A percentile compares a stretch with the other conserved stretches of the same genome.
Conservation (phyloP, 495 filamentous ascomycete species). For the Chlorociboria aeruginascens region DNA sequence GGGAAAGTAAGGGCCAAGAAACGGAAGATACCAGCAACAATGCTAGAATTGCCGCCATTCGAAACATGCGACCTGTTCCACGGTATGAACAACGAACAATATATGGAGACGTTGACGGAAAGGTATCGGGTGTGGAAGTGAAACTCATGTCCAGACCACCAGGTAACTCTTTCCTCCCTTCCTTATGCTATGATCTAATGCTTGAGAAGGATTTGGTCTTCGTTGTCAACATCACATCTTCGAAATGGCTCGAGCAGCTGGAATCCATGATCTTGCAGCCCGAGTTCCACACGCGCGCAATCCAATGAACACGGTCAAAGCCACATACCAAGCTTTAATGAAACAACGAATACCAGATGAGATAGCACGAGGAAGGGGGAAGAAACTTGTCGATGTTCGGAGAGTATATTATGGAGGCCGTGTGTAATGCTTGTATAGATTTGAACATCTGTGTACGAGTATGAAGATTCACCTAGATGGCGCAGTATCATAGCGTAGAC, state of each 20-base stretch:
- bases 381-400: slow-evolving; percentile 88
- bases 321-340: slow-evolving; percentile 67
- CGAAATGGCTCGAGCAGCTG: slow-evolving; percentile 74
- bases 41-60: slow-evolving; percentile 63
- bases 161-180: slow-evolving; percentile 45
- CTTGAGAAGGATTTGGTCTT: slow-evolving; percentile 67
- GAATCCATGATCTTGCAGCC: slow-evolving; percentile 77
- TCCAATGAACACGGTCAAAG: slow-evolving; percentile 94
- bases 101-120: slow-evolving; percentile 71
- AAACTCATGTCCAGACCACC: slow-evolving; percentile 72
- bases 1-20: slow-evolving; percentile 80
- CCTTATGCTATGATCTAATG: slow-evolving; percentile 6
- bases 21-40: slow-evolving; percentile 45
- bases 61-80: slow-evolving; percentile 75
- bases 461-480: slow-evolving; percentile 16
- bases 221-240: slow-evolving; percentile 83
- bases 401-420: slow-evolving; percentile 91
- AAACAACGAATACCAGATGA: slow-evolving; percentile 79
- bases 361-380: slow-evolving; percentile 73
- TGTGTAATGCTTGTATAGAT: slow-evolving; percentile 14
- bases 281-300: slow-evolving; percentile 69
- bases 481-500: slow-evolving; percentile 20
- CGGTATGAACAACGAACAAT: slow-evolving; percentile 89
- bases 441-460: slow-evolving; percentile 10
- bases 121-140: slow-evolving; percentile 74